Base-by-base conservation (phyloP, 495 filamentous ascomycete genomes). In the Penicillium riverlandense region DNA sequence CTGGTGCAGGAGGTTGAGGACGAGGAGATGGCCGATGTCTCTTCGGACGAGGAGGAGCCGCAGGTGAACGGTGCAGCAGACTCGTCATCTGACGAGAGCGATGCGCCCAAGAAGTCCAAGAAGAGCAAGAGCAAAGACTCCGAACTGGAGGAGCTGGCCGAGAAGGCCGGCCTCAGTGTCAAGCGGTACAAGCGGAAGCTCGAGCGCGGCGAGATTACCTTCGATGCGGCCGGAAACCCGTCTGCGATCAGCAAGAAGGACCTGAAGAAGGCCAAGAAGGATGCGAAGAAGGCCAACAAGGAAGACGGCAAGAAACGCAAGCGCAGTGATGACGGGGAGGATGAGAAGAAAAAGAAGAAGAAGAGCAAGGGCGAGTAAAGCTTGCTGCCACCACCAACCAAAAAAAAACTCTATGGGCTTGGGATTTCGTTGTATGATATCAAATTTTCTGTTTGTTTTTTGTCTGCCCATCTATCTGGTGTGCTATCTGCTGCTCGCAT, bases 211-310 rank as follows among this genome's bases (percentile, higher is more conserved):
- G 77, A 85, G 57, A 80, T 86, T 45, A 65, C 70, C 49, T 73
- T 85, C 47, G 67, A 70, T 43, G 58, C 63, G 7, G 72, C 77
- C 36, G 82, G 82, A 31, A 80, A 69, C 43, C 80, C 82, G 8
- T 63, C 73, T 41, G 59, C 80, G n/a, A 45, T 81, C 47, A 83
- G 77, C 63, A 85, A 87, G 72, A 88, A 88, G 67, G 82, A 83
- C 42, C 60, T 84, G 47, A 88, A 88, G 76, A 85, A 84, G 70
- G 71, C 76, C 48, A 82, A 79, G 75, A 84, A 84, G 66, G 72
- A 72, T 14, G 72, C 72, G 50, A 76, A 77, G 58, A 81, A 84
- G 61, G 64, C 64, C 6, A 43, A 55, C 47, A 74, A 75, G 58
- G 70, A 67, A 35, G 67, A 63, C 15, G 65, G 62, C 49, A 80